Evolutionary conservation across 2,329 filamentous ascomycete genomes (phyloP).

Genomic region (Colletotrichum sp.): DNA sequence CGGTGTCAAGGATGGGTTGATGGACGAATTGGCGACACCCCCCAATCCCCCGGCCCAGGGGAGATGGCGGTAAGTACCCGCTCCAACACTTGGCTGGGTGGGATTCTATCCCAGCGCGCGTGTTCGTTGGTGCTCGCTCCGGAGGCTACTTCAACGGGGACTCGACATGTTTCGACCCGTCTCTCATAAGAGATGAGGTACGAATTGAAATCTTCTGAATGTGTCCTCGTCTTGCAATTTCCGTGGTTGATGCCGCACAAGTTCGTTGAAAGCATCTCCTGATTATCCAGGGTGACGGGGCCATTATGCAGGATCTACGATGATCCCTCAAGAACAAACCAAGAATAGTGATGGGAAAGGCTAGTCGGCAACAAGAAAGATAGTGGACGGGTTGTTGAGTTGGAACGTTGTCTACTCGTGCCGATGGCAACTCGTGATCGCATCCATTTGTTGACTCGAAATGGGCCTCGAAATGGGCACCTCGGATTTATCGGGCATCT

Average conservation of each 20-base stretch:
- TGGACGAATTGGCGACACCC: not conserved
- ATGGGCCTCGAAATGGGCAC: not conserved
- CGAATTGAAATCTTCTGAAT: not conserved
- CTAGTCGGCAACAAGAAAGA: not conserved
- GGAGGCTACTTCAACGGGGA: not conserved
- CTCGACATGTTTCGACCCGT: not conserved
- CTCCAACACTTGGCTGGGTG: not conserved
- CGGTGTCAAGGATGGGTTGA: not conserved
- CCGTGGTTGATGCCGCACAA: not conserved
- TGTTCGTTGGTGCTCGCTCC: not conserved
- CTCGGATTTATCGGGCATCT: not conserved
- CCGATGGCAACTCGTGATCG: not conserved
- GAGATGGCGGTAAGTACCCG: conserved; percentile 13
- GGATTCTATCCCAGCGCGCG: not conserved
- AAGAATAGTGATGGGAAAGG: conserved; percentile 4
- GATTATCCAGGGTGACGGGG: not conserved
- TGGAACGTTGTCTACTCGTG: not conserved
- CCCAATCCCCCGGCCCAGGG: not conserved
- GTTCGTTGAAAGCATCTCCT: not conserved
- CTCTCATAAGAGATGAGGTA: not conserved
- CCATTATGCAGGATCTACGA: not conserved
- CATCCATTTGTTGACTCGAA: not conserved
- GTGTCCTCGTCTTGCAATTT: not conserved
- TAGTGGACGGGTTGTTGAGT: not conserved
- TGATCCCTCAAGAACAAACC: conserved; percentile 5